phyloP scores from a whole-genome alignment of 768 basidiomycete species.

The Clathrus columnatus region DNA sequence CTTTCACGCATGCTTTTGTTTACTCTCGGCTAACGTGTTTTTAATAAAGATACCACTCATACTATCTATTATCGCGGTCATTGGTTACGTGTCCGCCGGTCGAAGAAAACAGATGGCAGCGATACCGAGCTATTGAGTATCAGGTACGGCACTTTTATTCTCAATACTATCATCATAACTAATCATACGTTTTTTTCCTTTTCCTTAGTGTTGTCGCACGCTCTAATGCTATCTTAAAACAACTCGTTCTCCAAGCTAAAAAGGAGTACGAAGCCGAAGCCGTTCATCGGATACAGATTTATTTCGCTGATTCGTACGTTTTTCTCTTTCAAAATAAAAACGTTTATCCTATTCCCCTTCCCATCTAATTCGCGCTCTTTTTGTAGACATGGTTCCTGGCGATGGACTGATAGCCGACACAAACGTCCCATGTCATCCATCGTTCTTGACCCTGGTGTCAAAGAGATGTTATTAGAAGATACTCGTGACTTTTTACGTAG shows the following conservation, averaged over 20 bases:
- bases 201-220: conserved; percentile 66
- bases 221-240: conserved; percentile 75
- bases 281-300: conserved; percentile 80
- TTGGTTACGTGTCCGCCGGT: conserved; percentile 70
- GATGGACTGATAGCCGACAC: conserved; percentile 80
- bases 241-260: conserved; percentile 86
- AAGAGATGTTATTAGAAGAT: conserved; percentile 80
- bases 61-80: conserved; percentile 82
- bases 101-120: conserved; percentile 59
- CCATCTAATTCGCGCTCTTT: background rate
- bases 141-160: conserved; percentile 36
- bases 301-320: conserved; percentile 66
- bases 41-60: conserved; percentile 58
- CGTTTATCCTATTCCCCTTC: background rate
- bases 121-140: conserved; percentile 70
- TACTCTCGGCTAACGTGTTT: background rate
- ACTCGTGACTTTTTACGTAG: conserved; percentile 76
- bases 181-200: background rate
- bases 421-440: conserved; percentile 86
- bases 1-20: background rate
- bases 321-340: background rate
- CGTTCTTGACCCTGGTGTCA: conserved; percentile 80
- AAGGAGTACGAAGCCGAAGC: conserved; percentile 82
- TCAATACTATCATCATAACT: background rate
- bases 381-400: conserved; percentile 64